Base-by-base conservation (phyloP, 2,329 filamentous ascomycete genomes). In the Zasmidium angulare region DNA sequence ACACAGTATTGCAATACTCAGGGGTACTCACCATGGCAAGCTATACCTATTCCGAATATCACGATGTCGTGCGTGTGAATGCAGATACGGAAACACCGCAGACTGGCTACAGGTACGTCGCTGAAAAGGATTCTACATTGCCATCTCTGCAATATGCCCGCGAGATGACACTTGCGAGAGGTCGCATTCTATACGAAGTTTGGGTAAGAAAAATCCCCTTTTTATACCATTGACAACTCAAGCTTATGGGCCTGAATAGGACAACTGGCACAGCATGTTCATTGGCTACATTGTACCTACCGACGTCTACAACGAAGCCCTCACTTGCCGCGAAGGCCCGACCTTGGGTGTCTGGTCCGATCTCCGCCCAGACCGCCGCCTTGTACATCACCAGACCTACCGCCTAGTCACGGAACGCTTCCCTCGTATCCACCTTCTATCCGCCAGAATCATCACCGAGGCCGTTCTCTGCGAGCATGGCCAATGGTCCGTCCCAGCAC, bases 171-270 rank as follows among this genome's bases (percentile, higher is more conserved):
- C 36, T 58, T 9, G 59, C 62, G 2, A 52, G 57, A 60, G 60
- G 59, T 1, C 57, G 57, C 19, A 56, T 64, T 9, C 52, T 62
- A 2, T 64, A 64, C 55, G 59, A 62, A 60, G 55, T 64, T 26
- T 50, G 51, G 31, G 59, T 58, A 22, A 46, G 55, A 47, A n/a
- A 4, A 12, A 47, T 48, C 24, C 1, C 19, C n/a, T 26, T 7
- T 3, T 24, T 20, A 14, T n/a, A 47, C 46, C 20, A 24, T 23
- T 24, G n/a, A n/a, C n/a, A 4, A 6, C 47, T 23, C 10, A 52
- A 11, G 26, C 19, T 49, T 22, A 47, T 17, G 31, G n/a, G 9
- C 20, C 7, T 20, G 11, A 6, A 29, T 26, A 61, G 59, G 47
- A 61, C 40, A 29, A 26, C 21, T 61, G 50, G 36, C 48, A 29